Evolutionary conservation across 306 rosid genomes (phyloP), one percentile per base, ranked within the genome.

Genomic region (Rubus idaeus): DNA sequence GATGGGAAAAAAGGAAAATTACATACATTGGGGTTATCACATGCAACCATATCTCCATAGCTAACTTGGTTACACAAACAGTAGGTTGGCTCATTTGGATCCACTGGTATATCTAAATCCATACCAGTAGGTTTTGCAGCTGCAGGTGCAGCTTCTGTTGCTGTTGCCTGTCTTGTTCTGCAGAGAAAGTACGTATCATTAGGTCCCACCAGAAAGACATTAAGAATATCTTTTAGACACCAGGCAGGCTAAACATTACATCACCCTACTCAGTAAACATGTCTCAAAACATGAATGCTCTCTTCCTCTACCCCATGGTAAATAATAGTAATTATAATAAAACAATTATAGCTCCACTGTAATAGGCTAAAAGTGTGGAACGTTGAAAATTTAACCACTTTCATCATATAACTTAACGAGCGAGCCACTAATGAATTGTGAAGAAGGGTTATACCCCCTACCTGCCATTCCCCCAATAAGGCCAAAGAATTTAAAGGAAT

Each of bases 1-100:
- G 20, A 82, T 10, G 63, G 41, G 26, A 58, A 8, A 58, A 41
- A 16, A 51, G 35, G 20, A 11, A 60, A 44, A 21, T 49, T 8
- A 23, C 87, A 40, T 83, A 88, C 91, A 79, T 76, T 74, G 30
- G 87, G 77, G 83, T 88, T 85, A 67, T 88, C 91, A 23, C 89
- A 85, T n/a, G 91, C 91, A 85, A 85, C 87, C 91, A 88, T 88
- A 78, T 85, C 89, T 65, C 91, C 88, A 2, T 78, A 85, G 87
- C 91, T 88, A 39, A 85, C 89, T 80, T 85, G 84, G 78, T 88
- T 88, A 74, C 91, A 88, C 47, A 81, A 53, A 77, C 91, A 88
- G 82, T 88, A 88, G 0, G 91, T 88, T 10, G 91, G 91, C 78
- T 88, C 91, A 30, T 85, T 88, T 47, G 89, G 91, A 83, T 88